Evolutionary conservation across 2,329 filamentous ascomycete species (phyloP), one percentile per base, ranked within the genome.

Genomic region (Microcyclospora tardicrescens): DNA sequence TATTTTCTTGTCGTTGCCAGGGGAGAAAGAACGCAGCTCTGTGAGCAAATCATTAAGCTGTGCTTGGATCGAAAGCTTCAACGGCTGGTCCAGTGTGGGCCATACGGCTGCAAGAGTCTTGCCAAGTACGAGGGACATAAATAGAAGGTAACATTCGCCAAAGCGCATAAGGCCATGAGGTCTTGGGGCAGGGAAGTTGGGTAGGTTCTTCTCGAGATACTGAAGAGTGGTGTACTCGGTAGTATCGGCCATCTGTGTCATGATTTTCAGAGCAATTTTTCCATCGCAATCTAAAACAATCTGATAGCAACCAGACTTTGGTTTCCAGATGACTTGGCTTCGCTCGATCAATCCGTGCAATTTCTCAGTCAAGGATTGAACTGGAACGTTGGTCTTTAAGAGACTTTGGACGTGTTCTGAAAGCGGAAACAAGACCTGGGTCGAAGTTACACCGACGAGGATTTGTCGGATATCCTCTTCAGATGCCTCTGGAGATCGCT

Each of bases 141-240:
- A 35, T 19, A 35, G 8, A 19, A 16, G 27, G 14, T 19, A 35
- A 19, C n/a, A 16, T n/a, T 35, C 24, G 15, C 34, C 34, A 6
- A 35, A 16, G 34, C n/a, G 13, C 10, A 35, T 35, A 19, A 35
- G 14, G 15, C 34, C 34, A 10, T 35, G 14, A 14, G 34, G 34
- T n/a, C n/a, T 35, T 10, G 34, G 34, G 13, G 14, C 19, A 35
- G 14, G 34, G 10, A 16, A 16, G 8, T 14, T 27, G 16, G 34
- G 34, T 19, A n/a, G 13, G 16, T 6, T 35, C 8, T 15, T 27
- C 24, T 35, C 34, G 14, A 35, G 34, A 35, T 16, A 35, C 15
- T 35, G 34, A 10, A 35, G 34, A n/a, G 34, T 35, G 13, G 14
- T 11, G n/a, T 35, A 35, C n/a, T 35, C 34, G 10, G 34, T 35